phyloP scores from a whole-genome alignment of 306 rosid genomes.

The Trifolium pratense region DNA sequence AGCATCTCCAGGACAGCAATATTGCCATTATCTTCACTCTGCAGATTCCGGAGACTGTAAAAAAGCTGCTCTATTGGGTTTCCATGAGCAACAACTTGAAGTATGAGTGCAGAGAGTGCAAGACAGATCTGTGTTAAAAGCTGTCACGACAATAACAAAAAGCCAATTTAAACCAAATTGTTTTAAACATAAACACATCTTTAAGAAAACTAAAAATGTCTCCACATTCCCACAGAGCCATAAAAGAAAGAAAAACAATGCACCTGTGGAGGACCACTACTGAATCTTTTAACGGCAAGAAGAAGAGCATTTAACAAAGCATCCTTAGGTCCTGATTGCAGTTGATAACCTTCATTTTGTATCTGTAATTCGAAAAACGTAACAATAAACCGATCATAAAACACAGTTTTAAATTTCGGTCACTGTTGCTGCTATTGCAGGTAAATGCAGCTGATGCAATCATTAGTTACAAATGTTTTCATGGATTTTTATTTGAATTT shows the following conservation, averaged over 20 bases:
- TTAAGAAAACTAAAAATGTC: conserved; percentile 6
- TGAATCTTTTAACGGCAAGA: conserved; percentile 77
- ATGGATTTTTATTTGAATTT: neutral
- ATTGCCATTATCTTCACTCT: conserved; percentile 72
- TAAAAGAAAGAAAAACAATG: conserved; percentile 30
- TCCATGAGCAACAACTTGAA: conserved; percentile 77
- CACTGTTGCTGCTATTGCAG: neutral
- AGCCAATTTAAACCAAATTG: conserved; percentile 32
- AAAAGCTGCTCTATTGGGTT: conserved; percentile 91
- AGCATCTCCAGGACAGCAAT: conserved; percentile 95
- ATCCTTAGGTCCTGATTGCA: conserved; percentile 78
- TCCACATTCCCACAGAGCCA: neutral
- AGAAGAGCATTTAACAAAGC: conserved; percentile 93
- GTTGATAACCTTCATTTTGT: conserved; percentile 74
- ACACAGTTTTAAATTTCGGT: neutral
- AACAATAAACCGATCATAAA: neutral
- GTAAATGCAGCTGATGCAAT: neutral
- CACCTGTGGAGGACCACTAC: conserved; percentile 94
- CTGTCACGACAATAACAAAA: conserved; percentile 56
- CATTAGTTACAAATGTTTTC: neutral
- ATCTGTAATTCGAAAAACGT: conserved; percentile 58
- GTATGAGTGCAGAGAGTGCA: conserved; percentile 88
- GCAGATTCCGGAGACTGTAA: conserved; percentile 87
- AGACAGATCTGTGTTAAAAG: conserved; percentile 97
- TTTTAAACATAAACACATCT: conserved; percentile 17